Evolutionary conservation across 176 grass and related monocot genomes (phyloP), one percentile per base, ranked within the genome.

Genomic region (Microstegium vimineum): DNA sequence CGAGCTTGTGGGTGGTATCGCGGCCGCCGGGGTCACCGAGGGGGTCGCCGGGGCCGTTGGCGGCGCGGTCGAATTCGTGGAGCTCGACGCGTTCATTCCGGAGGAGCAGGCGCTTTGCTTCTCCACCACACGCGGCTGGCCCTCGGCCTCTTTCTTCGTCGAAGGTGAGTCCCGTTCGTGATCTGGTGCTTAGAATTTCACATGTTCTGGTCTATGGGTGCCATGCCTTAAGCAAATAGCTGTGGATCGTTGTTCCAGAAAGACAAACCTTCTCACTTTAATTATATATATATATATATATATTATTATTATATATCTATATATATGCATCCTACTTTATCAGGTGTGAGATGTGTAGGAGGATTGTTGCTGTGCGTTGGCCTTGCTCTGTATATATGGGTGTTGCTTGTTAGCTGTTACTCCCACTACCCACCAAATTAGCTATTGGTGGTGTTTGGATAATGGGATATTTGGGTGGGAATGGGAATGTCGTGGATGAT

Each of bases 61-160:
- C n/a, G 54, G 54, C 16, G 35, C 78, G 0, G 74, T 66, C 45
- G 66, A 73, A 66, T 43, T 77, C 31, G 27, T 84, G 12, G 83
- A 86, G 79, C 35, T 81, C 35, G 66, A 86, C 61, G 71, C 78
- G 4, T 80, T 84, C 49, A 90, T 96, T 89, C 78, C 83, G 10
- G 93, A 94, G 82, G 96, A 99, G 73, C 89, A 94, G 89, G 71
- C 73, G 60, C 73, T 92, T 30, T 90, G 89, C 1, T 91, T 95
- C 41, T 90, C 80, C 75, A 89, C 89, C 17, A 81, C 69, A 0
- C 87, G 83, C 20, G 93, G 93, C 14, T 99, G 89, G 93, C 91
- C 97, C 33, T 93, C 90, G 22, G 82, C 93, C 5, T 73, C 87
- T 22, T 99, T 94, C 76, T 99, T 94, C 37, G 71, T 96, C 22